Evolutionary conservation across 73 alveolate genomes (phyloP).

Genomic region (Paramecium sexaurelia): DNA sequence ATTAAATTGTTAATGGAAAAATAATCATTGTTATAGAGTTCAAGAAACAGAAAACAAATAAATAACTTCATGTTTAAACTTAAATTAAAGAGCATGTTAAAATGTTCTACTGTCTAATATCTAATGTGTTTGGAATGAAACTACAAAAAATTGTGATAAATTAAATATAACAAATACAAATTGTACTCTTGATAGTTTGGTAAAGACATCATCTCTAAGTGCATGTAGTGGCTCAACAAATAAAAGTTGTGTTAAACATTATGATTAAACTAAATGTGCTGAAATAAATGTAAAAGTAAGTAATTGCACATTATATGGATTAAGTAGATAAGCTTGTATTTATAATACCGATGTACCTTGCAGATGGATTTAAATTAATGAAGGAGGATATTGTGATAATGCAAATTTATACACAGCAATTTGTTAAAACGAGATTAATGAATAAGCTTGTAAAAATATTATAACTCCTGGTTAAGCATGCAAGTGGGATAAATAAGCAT

Average conservation of each 20-base stretch:
- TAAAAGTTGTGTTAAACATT: neutral
- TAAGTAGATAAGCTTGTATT: neutral
- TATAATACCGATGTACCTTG: neutral
- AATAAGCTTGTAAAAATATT: neutral
- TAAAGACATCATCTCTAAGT: neutral
- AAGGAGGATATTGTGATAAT: constrained; percentile 1
- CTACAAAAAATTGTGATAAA: neutral
- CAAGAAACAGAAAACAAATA: neutral
- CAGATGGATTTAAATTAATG: neutral
- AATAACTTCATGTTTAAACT: neutral
- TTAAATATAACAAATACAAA: neutral
- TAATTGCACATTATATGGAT: neutral
- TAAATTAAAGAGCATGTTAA: neutral
- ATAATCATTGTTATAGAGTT: neutral
- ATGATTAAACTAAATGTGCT: neutral
- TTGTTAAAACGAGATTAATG: neutral
- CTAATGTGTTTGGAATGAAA: neutral
- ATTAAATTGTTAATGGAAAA: neutral
- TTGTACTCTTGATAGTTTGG: neutral
- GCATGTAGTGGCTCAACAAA: neutral
- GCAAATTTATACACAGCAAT: neutral
- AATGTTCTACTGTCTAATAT: neutral
- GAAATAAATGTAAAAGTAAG: neutral
- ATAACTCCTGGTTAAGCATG: neutral
- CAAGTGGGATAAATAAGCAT: neutral